Evolutionary conservation across 495 filamentous ascomycete species (phyloP), one percentile per base, ranked within the genome.

Genomic region (Rostrohypoxylon terebratum): DNA sequence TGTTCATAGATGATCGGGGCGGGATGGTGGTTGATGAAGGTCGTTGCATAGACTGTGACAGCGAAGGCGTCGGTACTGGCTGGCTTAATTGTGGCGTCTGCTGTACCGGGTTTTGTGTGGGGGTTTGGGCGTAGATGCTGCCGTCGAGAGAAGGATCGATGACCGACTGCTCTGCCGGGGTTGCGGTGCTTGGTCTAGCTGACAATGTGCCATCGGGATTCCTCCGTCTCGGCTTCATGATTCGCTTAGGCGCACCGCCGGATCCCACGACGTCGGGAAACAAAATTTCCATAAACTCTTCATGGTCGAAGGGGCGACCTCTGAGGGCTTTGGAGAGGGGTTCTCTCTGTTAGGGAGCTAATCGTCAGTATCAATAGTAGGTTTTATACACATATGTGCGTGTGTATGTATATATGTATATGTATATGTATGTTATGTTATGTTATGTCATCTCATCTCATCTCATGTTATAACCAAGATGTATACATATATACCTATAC

Each of bases 251-350:
- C 2, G 82, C 83, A 25, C 84, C 84, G 31, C 84, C 82, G 1
- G 84, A 84, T 8, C 84, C 84, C 23, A 84, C 78, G 31, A 86
- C 84, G 54, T 86, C 84, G 33, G 82, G 83, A 40, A 83, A 86
- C 11, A 86, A 74, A 47, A 84, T 79, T 70, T 85, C 81, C 81
- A 84, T 84, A 69, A 79, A 85, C 16, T 84, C 80, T 69, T 86
- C 84, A 69, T 86, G 84, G 3, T 86, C 84, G 70, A 85, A 85
- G 0, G 84, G 80, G 2, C 84, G 78, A 40, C 80, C 82, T 42
- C 80, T 79, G 14, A 86, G 76, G 8, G 83, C 83, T 44, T 82
- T 81, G 7, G 83, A 84, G 9, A 85, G 73, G 0, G 84, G 83
- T 57, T 86, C 84, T 75, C 79, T 83, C 84, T 86, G 50, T 34